These are phyloP conservation scores for Aspergillus sclerotialis DNA, from an alignment of 2,329 filamentous ascomycete genomes.

Conservation along the genomic window DNA sequence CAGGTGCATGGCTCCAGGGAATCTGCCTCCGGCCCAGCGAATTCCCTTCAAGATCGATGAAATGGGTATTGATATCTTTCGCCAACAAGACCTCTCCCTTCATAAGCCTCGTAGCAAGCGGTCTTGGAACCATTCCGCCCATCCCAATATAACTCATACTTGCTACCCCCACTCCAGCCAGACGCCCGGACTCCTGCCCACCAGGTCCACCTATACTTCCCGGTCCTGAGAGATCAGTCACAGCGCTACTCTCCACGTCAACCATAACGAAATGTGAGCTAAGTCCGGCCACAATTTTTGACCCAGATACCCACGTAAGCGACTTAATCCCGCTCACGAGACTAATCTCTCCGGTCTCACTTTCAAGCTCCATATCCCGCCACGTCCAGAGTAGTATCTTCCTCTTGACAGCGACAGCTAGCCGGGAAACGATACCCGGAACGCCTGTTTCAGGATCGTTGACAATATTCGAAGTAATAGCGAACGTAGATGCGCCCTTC, in stretches of 20 bases:
- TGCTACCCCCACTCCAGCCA: constrained; percentile 73
- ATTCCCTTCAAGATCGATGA: constrained; percentile 78
- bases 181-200: constrained; percentile 61
- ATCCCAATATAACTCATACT: constrained; percentile 97
- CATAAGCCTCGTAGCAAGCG: constrained; percentile 72
- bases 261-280: constrained; percentile 87
- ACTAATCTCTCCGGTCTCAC: constrained; percentile 67
- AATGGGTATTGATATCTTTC: constrained; percentile 95
- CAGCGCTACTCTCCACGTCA: constrained; percentile 66
- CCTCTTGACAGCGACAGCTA: constrained; percentile 90
- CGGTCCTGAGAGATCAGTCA: constrained; percentile 72
- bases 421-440: constrained; percentile 81
- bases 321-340: constrained; percentile 79
- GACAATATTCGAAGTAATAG: constrained; percentile 90
- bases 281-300: constrained; percentile 81
- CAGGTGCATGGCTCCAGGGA: constrained; percentile 83
- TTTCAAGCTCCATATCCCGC: constrained; percentile 82
- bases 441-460: constrained; percentile 82
- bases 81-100: constrained; percentile 85
- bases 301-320: constrained; percentile 84
- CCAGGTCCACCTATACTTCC: constrained; percentile 62
- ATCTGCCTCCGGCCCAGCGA: constrained; percentile 77
- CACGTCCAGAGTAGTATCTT: constrained; percentile 88
- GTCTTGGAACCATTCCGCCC: constrained; percentile 83
- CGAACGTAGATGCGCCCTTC: constrained; percentile 82